Percentiles rank a stretch among this genome's conserved stretches.
phyloP scores from a whole-genome alignment of 257 asterid species.

The Primulina tabacum region DNA sequence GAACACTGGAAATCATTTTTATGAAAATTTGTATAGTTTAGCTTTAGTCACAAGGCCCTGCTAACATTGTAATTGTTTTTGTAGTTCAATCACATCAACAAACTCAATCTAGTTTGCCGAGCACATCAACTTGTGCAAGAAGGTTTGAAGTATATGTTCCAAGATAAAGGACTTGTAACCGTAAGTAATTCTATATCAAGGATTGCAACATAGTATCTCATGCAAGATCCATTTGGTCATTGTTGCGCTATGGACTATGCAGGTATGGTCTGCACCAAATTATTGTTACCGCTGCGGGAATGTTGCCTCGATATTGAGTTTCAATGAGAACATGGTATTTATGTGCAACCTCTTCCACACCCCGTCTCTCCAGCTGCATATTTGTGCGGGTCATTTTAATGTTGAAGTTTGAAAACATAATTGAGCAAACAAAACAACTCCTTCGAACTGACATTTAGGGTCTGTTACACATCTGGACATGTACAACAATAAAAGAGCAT shows the following conservation, averaged over 20 bases:
- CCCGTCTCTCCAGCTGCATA: not conserved
- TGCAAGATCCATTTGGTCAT: conserved; percentile 8
- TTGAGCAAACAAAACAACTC: not conserved
- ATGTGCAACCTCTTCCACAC: not conserved
- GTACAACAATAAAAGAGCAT: too few relatives aligned
- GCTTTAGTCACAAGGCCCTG: not conserved
- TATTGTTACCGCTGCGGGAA: conserved; percentile 98
- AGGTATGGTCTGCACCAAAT: conserved; percentile 99
- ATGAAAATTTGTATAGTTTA: not conserved
- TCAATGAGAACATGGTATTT: conserved; percentile 92
- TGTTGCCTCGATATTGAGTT: conserved; percentile 95
- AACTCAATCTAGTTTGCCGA: conserved; percentile 91
- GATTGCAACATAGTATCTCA: conserved; percentile 1
- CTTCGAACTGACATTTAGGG: not conserved
- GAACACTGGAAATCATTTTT: conserved; percentile 11
- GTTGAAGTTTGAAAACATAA: not conserved
- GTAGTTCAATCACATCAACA: conserved; percentile 96
- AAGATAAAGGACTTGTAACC: conserved; percentile 96
- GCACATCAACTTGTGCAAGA: conserved; percentile 99
- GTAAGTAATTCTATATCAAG: conserved; percentile 46
- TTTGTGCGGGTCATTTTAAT: not conserved
- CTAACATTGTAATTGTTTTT: conserved; percentile 21
- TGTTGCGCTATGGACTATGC: conserved; percentile 30
- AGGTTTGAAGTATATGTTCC: conserved; percentile 99
- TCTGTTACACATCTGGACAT: not conserved